A percentile compares a stretch with the other conserved stretches of the same genome.
These are phyloP conservation scores for Podaxis rugospora DNA, from an alignment of 768 basidiomycete genomes.

Conservation along the genomic window DNA sequence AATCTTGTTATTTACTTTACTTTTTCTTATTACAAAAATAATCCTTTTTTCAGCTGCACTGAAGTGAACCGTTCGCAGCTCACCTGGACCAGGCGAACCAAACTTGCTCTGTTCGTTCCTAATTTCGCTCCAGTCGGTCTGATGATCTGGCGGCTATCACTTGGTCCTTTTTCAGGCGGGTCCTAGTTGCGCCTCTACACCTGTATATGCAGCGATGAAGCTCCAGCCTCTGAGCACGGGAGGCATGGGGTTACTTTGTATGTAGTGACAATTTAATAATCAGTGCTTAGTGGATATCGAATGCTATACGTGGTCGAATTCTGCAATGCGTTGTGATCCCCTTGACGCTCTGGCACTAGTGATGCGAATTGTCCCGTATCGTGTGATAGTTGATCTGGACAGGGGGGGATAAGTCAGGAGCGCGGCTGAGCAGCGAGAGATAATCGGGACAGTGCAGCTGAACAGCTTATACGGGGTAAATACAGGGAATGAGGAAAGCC, in stretches of 20 bases:
- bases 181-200: not conserved
- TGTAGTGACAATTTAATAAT: not conserved
- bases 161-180: not conserved
- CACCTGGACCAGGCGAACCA: not conserved
- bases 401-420: not conserved
- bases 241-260: not conserved
- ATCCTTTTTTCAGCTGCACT: not conserved
- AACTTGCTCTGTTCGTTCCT: conserved; percentile 7
- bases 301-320: not conserved
- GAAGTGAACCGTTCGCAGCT: not conserved
- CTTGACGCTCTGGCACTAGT: not conserved
- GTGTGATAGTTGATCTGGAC: not conserved
- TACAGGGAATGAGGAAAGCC: not conserved
- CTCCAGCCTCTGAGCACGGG: not conserved
- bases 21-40: not conserved
- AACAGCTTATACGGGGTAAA: not conserved
- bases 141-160: not conserved
- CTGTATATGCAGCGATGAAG: not conserved
- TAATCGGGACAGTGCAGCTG: not conserved
- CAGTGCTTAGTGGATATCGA: not conserved
- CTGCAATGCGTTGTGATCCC: not conserved
- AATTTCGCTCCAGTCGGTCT: not conserved
- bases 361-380: not conserved
- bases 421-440: not conserved
- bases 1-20: not conserved